These are phyloP conservation scores for Mycena pura DNA, from an alignment of 768 basidiomycete species.

Conservation along the genomic window DNA sequence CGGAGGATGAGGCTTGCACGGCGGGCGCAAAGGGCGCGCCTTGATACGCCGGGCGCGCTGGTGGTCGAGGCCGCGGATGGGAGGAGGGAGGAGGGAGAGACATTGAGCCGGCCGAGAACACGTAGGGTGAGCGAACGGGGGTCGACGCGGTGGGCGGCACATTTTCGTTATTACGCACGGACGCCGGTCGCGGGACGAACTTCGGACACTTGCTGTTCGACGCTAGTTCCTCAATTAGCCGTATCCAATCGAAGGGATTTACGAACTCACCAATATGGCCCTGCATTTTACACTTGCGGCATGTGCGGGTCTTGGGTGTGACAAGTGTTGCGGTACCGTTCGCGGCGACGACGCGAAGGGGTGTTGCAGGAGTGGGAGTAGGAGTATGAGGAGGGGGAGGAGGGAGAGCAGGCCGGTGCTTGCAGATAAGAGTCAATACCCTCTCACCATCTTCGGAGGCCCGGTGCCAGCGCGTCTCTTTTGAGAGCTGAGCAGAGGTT, in stretches of 20 bases:
- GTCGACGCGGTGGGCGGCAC: neutral
- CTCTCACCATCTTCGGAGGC: neutral
- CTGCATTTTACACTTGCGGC: neutral
- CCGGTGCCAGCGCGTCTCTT: constrained; percentile 1
- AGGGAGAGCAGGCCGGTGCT: neutral
- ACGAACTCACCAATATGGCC: neutral
- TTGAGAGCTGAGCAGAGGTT: neutral
- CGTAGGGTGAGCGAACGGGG: too few relatives aligned
- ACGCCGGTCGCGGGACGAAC: neutral
- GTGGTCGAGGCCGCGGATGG: neutral
- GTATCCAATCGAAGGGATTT: neutral
- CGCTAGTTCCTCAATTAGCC: neutral
- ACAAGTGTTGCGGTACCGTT: neutral
- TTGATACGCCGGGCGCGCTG: too few relatives aligned
- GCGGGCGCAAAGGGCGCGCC: too few relatives aligned
- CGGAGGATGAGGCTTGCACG: too few relatives aligned
- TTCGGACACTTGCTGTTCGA: neutral
- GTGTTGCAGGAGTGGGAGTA: neutral
- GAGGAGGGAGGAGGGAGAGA: neutral
- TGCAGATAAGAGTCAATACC: neutral
- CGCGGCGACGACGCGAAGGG: neutral
- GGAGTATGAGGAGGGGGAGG: too few relatives aligned
- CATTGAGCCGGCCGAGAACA: neutral
- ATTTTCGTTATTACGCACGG: neutral
- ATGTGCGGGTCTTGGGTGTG: too few relatives aligned